Base-by-base conservation (phyloP, 75 land plant genomes). In the Pseudotsuga menziesii region DNA sequence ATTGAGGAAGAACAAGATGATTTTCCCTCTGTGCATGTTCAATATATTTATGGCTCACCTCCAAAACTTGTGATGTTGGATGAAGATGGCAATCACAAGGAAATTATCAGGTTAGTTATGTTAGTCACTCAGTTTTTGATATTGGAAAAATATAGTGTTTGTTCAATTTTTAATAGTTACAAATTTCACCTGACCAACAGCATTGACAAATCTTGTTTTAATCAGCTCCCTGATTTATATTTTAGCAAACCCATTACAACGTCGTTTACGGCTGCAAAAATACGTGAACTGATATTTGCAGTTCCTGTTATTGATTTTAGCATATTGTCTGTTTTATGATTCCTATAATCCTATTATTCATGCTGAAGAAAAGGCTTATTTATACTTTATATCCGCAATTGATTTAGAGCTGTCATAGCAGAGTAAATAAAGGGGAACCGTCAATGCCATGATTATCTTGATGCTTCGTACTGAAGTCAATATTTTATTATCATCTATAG, bases 51-150 rank as follows among this genome's bases (percentile, higher is more conserved):
- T 84, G 82, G 83, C 69, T 89, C 98, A 75, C 95, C 98, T 1
- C 98, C 98, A 44, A 93, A 88, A 81, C 87, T 95, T 56, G 81
- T 90, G 23, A 78, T 95, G 92, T 77, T 89, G 74, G 97, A 95
- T 77, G 89, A 83, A 58, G 87, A 85, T 36, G 94, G 92, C 32
- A 78, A 93, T 57, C 80, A 80, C 6, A 93, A 89, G 78, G 98
- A 95, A 82, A 93, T 86, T 15, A 86, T 95, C 81, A 94, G 98
- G 98, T 95, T 74, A 80, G 81, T 67, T 81, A 15, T 74, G 52
- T 69, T 12, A 15, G 14, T 5, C 56, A 20, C 35, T 4, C 12
- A 48, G 15, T 16, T 55, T 26, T 56, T 74, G 5, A 39, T 11
- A 12, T 25, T 60, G 39, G 76, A n/a, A 73, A 35, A 23, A 54